Conservation (phyloP, 371 early-diverging fungal species). For the Syncephalis fuscata region DNA sequence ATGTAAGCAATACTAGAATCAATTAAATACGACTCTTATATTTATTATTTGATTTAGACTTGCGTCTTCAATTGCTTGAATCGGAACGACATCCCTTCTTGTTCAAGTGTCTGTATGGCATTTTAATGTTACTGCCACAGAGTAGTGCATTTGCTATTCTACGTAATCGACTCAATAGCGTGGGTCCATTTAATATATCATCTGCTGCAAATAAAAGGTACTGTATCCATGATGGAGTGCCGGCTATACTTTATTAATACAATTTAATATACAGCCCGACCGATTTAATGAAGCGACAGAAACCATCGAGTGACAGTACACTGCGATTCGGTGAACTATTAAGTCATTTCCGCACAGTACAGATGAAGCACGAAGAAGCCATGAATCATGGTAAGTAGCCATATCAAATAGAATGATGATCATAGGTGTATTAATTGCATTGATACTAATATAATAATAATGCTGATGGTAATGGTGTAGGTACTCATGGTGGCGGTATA, state of each 20-base stretch:
- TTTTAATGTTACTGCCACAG: slow-evolving; percentile 87
- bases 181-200: slow-evolving; percentile 42
- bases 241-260: neutral
- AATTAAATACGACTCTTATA: too few relatives aligned
- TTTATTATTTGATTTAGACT: slow-evolving; percentile 16
- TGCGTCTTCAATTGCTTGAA: slow-evolving; percentile 78
- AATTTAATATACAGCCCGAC: neutral
- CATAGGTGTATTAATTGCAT: too few relatives aligned
- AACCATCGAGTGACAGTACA: slow-evolving; percentile 1
- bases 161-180: slow-evolving; percentile 66
- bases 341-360: slow-evolving; percentile 35
- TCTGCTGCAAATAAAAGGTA: slow-evolving; percentile 2
- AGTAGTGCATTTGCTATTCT: slow-evolving; percentile 82
- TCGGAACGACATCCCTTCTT: slow-evolving; percentile 68
- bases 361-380: slow-evolving; percentile 33
- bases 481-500: neutral
- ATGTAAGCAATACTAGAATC: slow-evolving; percentile 16
- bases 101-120: slow-evolving; percentile 75
- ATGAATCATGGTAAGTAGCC: slow-evolving; percentile 19
- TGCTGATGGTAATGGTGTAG: neutral
- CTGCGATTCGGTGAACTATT: slow-evolving; percentile 33
- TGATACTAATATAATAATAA: too few relatives aligned
- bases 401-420: too few relatives aligned
- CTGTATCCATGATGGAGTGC: neutral
- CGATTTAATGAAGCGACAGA: slow-evolving; percentile 1